phyloP scores from a whole-genome alignment of 163 green algal species.

The Chlamydomonas reinhardtii region DNA sequence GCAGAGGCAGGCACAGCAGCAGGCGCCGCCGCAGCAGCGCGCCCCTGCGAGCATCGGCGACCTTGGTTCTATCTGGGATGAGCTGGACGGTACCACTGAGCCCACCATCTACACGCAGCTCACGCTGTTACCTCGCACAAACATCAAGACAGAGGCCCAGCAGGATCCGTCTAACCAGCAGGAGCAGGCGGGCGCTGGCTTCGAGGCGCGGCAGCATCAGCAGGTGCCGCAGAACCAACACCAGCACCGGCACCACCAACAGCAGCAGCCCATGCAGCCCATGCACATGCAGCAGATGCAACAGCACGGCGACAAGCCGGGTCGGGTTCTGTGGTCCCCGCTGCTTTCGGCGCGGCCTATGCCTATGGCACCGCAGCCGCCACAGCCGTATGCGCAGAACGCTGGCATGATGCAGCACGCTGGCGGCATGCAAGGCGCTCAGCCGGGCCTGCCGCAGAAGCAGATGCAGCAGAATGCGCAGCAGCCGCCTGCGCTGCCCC shows the following conservation, averaged over 20 bases:
- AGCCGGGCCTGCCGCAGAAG: not conserved
- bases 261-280: not conserved
- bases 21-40: too few species aligned
- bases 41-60: not conserved
- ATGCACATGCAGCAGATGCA: not conserved
- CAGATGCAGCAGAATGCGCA: not conserved
- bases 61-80: not conserved
- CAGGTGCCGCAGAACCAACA: not conserved
- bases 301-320: too few species aligned
- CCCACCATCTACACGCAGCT: not conserved
- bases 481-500: too few species aligned
- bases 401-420: too few species aligned
- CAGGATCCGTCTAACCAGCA: too few species aligned
- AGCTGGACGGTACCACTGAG: not conserved
- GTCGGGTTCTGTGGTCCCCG: too few species aligned
- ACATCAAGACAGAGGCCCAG: not conserved
- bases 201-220: not conserved
- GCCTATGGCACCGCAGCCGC: too few species aligned
- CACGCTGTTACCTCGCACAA: not conserved
- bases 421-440: too few species aligned
- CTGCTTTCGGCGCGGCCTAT: too few species aligned
- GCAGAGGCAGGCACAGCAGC: too few species aligned
- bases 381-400: too few species aligned
- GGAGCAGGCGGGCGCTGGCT: too few species aligned
- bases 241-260: not conserved